These are phyloP conservation scores for Penicillium egyptiacum DNA, from an alignment of 495 filamentous ascomycete genomes.

Conservation along the genomic window DNA sequence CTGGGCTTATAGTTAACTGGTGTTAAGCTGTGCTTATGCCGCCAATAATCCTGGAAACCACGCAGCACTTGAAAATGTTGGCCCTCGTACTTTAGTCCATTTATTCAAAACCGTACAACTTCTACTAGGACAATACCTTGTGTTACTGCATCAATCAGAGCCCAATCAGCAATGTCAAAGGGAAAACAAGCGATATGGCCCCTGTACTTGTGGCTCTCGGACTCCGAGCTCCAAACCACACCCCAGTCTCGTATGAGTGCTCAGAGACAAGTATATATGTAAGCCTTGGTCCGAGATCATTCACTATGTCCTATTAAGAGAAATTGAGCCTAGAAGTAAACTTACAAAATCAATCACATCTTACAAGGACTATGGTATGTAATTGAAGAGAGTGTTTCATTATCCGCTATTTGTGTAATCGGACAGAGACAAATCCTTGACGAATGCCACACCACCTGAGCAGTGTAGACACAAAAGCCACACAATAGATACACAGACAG, in stretches of 20 bases:
- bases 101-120: no score
- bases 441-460: slow-evolving; percentile 5
- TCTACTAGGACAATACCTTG: no score
- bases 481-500: slow-evolving; percentile 21
- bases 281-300: not conserved
- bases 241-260: no score
- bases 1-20: no score
- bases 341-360: not conserved
- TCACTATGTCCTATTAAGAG: not conserved
- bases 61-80: no score
- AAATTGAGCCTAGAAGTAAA: not conserved
- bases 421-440: slow-evolving; percentile 11
- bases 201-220: no score
- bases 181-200: no score
- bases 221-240: not conserved
- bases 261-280: not conserved
- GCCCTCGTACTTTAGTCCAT: no score
- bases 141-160: no score
- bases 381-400: not conserved
- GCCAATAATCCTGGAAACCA: no score
- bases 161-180: no score
- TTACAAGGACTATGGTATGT: not conserved
- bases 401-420: slow-evolving; percentile 9
- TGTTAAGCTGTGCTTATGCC: no score
- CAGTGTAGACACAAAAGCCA: slow-evolving; percentile 12